Evolutionary conservation across 176 grass and related monocot species (phyloP), one percentile per base, ranked within the genome.

Genomic region (Themeda triandra): DNA sequence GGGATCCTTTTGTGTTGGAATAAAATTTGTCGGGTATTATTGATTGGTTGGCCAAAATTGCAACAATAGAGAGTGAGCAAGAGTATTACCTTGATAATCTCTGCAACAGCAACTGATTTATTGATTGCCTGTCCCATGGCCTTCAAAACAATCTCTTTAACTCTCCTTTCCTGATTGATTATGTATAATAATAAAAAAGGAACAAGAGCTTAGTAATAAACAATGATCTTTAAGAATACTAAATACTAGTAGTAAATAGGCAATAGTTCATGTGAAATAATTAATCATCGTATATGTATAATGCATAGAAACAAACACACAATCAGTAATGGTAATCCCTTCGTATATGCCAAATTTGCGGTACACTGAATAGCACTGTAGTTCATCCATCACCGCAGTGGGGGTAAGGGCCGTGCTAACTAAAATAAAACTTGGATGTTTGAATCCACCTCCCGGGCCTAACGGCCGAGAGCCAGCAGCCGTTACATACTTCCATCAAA

Each of bases 61-160:
- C 63, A 84, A 78, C 17, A 2, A 85, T 10, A 85, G 10, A 53
- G 40, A 56, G 35, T 39, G 23, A 87, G 33, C 23, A 62, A 71
- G 53, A 46, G 48, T 48, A 24, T 65, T 82, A 95, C 96, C 96
- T 99, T 99, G 63, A 96, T 90, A 86, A 99, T 96, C 82, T 99
- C 97, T 62, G 93, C 86, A 76, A 99, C 79, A 60, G 97, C 93
- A 73, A 99, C 92, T 53, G 91, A 87, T 54, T 99, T 99, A 62
- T 82, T 94, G 78, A 99, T 99, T 78, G 97, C 97, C 69, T 99
- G 97, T 56, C 96, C 96, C 96, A 99, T 99, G 79, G 91, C 96
- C 84, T 96, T 96, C 69, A 99, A 71, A 76, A 96, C 96, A 72
- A 99, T 99, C 40, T 99, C 96, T 67, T 88, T 95, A 82, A 92